Evolutionary conservation across 306 rosid species (phyloP).

Genomic region (Lathyrus tuberosus): DNA sequence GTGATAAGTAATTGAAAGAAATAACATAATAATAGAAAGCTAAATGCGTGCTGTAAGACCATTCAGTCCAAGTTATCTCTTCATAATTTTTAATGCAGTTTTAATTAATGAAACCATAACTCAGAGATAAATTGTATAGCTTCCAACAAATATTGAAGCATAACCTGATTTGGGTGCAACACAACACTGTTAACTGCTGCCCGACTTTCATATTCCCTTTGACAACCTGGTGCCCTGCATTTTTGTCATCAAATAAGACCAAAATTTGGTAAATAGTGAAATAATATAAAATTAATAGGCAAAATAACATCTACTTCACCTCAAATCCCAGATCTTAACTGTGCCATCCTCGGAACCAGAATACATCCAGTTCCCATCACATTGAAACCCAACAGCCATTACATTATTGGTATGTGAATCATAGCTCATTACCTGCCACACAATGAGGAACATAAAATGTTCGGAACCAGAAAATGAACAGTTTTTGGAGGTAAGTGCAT

Average conservation of each 20-base stretch:
- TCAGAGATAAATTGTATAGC: conserved; percentile 22
- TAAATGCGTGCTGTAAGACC: conserved; percentile 16
- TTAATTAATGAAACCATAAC: conserved; percentile 12
- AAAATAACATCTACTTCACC: conserved; percentile 46
- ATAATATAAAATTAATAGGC: not conserved
- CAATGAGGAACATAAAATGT: conserved; percentile 28
- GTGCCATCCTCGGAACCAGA: conserved; percentile 99
- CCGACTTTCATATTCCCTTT: conserved; percentile 98
- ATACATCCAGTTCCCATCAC: conserved; percentile 99
- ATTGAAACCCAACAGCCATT: conserved; percentile 98
- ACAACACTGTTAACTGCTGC: conserved; percentile 98
- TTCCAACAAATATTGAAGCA: conserved; percentile 23
- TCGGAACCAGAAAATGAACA: conserved; percentile 7
- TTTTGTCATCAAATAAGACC: conserved; percentile 38
- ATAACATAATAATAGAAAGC: conserved; percentile 11
- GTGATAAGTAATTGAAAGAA: conserved; percentile 9
- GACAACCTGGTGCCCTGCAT: conserved; percentile 95
- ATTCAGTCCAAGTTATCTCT: conserved; percentile 23
- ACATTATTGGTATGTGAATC: conserved; percentile 95
- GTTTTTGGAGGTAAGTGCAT: not conserved
- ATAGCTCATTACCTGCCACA: conserved; percentile 83
- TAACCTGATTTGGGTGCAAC: conserved; percentile 95
- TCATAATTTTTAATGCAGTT: not conserved
- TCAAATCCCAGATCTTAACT: conserved; percentile 97
- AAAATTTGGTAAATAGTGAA: conserved; percentile 18